Conservation (phyloP, 192 early-diverging fungal genomes). For the Backusella mclennaniae region DNA sequence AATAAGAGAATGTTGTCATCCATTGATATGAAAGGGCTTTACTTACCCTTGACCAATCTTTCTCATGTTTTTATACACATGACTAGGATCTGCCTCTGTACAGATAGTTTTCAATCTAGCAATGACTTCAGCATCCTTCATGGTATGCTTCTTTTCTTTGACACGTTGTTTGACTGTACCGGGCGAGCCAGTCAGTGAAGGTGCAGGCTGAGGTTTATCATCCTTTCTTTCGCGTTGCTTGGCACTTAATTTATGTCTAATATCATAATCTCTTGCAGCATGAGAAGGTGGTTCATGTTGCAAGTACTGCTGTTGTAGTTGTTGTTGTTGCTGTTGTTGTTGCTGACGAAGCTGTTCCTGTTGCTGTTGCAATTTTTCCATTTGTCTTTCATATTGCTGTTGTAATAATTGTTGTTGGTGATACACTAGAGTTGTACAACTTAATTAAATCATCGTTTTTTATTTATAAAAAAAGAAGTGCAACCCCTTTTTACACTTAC, state of each 20-base stretch:
- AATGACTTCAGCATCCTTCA: conserved; percentile 74
- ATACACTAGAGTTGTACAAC: conserved; percentile 8
- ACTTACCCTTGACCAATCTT: conserved; percentile 48
- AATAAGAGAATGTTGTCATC: conserved; percentile 7
- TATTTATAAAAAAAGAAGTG: background rate
- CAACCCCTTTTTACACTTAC: background rate
- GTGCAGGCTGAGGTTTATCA: conserved; percentile 15
- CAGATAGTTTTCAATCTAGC: conserved; percentile 84
- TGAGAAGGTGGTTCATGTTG: conserved; percentile 2
- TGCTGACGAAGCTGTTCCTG: background rate
- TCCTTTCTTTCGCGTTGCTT: conserved; percentile 32
- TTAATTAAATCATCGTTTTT: conserved; percentile 10
- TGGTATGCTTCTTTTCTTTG: conserved; percentile 20
- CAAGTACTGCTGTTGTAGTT: background rate
- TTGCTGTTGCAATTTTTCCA: background rate
- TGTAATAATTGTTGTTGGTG: conserved; percentile 6
- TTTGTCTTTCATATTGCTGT: background rate
- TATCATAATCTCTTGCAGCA: conserved; percentile 26
- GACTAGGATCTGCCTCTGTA: conserved; percentile 84
- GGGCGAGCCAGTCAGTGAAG: conserved; percentile 27
- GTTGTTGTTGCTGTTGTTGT: background rate
- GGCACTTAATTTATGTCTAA: conserved; percentile 22
- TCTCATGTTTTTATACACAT: conserved; percentile 44
- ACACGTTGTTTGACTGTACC: conserved; percentile 35
- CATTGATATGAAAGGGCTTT: background rate